These are phyloP conservation scores for Cyclocybe aegerita DNA, from an alignment of 768 basidiomycete species.

Conservation along the genomic window DNA sequence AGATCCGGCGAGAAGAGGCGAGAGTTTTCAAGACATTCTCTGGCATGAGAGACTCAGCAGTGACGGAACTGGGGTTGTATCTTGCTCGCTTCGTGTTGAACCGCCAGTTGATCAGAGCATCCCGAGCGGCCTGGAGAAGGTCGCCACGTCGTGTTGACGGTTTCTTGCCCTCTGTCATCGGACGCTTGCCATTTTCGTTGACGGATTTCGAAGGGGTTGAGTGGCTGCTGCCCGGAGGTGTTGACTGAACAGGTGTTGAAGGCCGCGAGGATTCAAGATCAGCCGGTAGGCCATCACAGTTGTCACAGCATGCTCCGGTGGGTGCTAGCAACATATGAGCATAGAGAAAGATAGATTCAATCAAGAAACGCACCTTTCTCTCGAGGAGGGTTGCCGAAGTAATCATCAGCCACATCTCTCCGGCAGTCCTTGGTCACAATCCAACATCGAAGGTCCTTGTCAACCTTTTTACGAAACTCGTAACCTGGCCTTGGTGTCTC, in stretches of 20 bases:
- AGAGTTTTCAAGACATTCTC: constrained; percentile 24
- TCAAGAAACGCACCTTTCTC: constrained; percentile 17
- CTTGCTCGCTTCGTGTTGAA: neutral
- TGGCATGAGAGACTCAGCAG: constrained; percentile 18
- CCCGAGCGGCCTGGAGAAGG: constrained; percentile 13
- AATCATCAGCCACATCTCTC: constrained; percentile 23
- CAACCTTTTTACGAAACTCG: constrained; percentile 29
- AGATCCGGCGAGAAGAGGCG: constrained; percentile 3
- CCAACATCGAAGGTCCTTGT: constrained; percentile 26
- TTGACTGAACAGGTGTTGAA: neutral
- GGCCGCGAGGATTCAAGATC: no score
- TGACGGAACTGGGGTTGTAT: constrained; percentile 10
- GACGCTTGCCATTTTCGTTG: constrained; percentile 23
- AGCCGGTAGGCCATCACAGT: constrained; percentile 11
- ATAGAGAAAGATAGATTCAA: neutral
- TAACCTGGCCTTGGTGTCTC: no score
- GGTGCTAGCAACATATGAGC: constrained; percentile 5
- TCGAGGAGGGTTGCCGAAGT: constrained; percentile 29
- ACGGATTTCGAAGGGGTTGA: constrained; percentile 11
- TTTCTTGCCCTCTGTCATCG: constrained; percentile 6
- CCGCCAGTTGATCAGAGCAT: constrained; percentile 15
- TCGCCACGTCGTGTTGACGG: constrained; percentile 11
- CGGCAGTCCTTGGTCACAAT: constrained; percentile 26
- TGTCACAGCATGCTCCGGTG: constrained; percentile 21
- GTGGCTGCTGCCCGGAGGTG: neutral